phyloP scores from a whole-genome alignment of 2,329 filamentous ascomycete species.

The Sporothrix pallida region DNA sequence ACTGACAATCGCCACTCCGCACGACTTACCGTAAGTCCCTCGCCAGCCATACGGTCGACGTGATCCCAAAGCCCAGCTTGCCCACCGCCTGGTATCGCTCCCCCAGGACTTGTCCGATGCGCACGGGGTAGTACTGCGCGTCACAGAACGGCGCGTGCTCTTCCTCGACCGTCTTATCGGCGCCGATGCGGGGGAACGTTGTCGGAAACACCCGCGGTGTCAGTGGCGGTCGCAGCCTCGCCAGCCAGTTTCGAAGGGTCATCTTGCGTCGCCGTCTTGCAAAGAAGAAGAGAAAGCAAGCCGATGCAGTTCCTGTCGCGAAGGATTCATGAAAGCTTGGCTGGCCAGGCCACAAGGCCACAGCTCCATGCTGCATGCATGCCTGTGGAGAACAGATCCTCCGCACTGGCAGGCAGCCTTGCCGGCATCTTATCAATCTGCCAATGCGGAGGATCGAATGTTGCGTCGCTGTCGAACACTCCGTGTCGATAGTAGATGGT shows the following conservation, averaged over 20 bases:
- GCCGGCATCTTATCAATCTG: not conserved
- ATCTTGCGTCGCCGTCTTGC: too few relatives aligned
- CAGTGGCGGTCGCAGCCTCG: not conserved
- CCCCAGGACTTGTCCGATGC: not conserved
- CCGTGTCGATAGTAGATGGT: too few relatives aligned
- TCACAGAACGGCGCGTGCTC: not conserved
- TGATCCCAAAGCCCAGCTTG: not conserved
- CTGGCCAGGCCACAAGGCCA: not conserved
- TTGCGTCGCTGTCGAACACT: too few relatives aligned
- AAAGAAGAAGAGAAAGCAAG: not conserved
- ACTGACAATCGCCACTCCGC: not conserved
- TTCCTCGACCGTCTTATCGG: not conserved
- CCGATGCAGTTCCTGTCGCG: not conserved
- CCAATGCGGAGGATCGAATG: too few relatives aligned
- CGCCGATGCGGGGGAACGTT: not conserved
- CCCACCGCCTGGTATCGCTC: not conserved
- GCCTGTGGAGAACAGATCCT: not conserved
- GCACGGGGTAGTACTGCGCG: not conserved
- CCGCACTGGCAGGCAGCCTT: not conserved
- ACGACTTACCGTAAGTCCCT: not conserved
- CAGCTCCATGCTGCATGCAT: not conserved
- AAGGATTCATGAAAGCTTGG: not conserved
- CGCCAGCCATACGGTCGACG: not conserved
- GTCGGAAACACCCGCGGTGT: not conserved
- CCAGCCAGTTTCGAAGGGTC: not conserved